Percentiles rank a stretch among this genome's conserved stretches.
These are phyloP conservation scores for Drosera spatulata DNA, from an alignment of 179 eudicot species.

Conservation along the genomic window DNA sequence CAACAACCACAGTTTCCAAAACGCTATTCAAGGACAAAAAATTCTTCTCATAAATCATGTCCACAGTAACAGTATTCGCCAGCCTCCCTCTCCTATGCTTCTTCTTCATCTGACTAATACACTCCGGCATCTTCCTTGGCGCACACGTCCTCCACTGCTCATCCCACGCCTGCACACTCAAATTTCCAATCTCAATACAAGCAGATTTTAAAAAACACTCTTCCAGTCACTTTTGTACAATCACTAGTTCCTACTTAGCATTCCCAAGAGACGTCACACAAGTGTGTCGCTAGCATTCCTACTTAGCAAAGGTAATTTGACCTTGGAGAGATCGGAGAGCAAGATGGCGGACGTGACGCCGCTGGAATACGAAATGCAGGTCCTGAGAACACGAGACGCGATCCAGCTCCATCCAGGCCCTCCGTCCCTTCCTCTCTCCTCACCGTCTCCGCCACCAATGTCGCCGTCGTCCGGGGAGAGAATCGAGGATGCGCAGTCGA, in stretches of 20 bases:
- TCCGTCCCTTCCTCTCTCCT: slow-evolving; percentile 20
- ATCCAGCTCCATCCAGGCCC: slow-evolving; percentile 86
- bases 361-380: slow-evolving; percentile 72
- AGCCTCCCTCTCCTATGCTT: slow-evolving; percentile 57
- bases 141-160: slow-evolving; percentile 58
- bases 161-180: slow-evolving; percentile 56
- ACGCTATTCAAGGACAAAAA: slow-evolving; percentile 65
- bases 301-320: background rate
- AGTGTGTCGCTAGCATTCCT: background rate
- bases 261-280: background rate
- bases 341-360: slow-evolving; percentile 94
- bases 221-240: too few species aligned
- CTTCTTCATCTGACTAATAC: slow-evolving; percentile 49
- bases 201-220: background rate
- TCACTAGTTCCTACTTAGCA: too few species aligned
- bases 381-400: slow-evolving; percentile 65
- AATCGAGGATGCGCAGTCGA: slow-evolving; percentile 57
- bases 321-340: slow-evolving; percentile 86
- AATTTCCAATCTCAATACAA: background rate
- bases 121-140: slow-evolving; percentile 57
- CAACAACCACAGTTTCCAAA: slow-evolving; percentile 67
- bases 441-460: slow-evolving; percentile 12
- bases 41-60: slow-evolving; percentile 70
- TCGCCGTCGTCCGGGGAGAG: slow-evolving; percentile 26
- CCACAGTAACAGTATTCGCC: slow-evolving; percentile 57